Evolutionary conservation across 2,329 filamentous ascomycete genomes (phyloP).

Genomic region (Stemphylium beticola): DNA sequence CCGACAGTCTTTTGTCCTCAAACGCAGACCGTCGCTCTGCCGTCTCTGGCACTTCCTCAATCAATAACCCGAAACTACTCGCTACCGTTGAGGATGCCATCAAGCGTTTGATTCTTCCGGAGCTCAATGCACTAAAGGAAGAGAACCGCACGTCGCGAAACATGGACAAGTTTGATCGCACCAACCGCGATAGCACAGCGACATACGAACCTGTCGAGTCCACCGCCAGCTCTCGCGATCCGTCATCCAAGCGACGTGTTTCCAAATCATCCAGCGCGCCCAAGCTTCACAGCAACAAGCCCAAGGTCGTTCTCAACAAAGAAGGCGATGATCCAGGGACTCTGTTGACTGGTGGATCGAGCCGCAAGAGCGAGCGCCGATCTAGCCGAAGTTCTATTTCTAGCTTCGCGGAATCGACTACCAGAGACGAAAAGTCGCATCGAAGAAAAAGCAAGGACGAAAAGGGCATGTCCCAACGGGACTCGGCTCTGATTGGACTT

Average conservation of each 20-base stretch:
- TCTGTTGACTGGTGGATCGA: conserved; percentile 62
- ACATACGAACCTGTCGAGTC: conserved; percentile 65
- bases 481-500: conserved; percentile 61
- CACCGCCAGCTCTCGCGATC: conserved; percentile 55
- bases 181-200: conserved; percentile 49
- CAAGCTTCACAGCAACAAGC: conserved; percentile 61
- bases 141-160: conserved; percentile 81
- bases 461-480: conserved; percentile 54
- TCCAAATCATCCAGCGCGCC: conserved; percentile 68
- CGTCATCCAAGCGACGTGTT: conserved; percentile 56
- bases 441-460: conserved; percentile 61
- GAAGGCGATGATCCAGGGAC: conserved; percentile 65
- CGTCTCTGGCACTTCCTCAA: conserved; percentile 65
- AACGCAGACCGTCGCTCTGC: conserved; percentile 63
- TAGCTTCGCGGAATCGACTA: conserved; percentile 42
- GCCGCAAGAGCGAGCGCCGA: conserved; percentile 58
- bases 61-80: conserved; percentile 89
- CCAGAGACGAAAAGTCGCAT: conserved; percentile 53
- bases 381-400: conserved; percentile 60
- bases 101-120: conserved; percentile 84
- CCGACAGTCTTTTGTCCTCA: conserved; percentile 67
- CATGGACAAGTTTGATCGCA: conserved; percentile 70
- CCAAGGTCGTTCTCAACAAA: conserved; percentile 65
- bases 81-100: conserved; percentile 95
- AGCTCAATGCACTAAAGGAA: conserved; percentile 88